A percentile compares a stretch with the other conserved stretches of the same genome.
Conservation (phyloP, 208 protist genomes). For the Tetramitus jugosus region DNA sequence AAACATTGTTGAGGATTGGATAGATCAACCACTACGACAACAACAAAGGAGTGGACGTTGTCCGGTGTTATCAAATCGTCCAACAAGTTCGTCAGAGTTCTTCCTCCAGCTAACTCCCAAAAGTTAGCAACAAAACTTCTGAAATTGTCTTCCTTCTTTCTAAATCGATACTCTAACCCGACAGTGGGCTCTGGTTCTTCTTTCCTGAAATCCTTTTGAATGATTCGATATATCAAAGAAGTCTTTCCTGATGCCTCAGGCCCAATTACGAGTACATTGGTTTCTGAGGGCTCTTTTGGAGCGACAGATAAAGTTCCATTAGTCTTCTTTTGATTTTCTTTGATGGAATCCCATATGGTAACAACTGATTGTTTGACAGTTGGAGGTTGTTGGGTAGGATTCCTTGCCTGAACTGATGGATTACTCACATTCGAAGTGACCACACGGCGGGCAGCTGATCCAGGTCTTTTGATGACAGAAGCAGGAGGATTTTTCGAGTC, state of each 20-base stretch:
- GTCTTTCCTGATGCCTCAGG: constrained; percentile 68
- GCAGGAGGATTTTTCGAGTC: too few species aligned
- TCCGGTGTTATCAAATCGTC: constrained; percentile 72
- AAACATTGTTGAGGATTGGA: constrained; percentile 39
- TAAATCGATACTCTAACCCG: constrained; percentile 71
- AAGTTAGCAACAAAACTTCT: constrained; percentile 68
- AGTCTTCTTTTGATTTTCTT: too few species aligned
- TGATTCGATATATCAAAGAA: constrained; percentile 60
- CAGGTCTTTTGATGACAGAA: too few species aligned
- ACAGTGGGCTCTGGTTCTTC: constrained; percentile 61
- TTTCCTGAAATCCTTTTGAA: constrained; percentile 27
- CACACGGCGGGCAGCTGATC: too few species aligned
- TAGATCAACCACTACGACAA: constrained; percentile 66
- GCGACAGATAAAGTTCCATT: too few species aligned
- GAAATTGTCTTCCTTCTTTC: constrained; percentile 60
- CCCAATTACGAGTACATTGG: too few species aligned
- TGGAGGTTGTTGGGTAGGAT: too few species aligned
- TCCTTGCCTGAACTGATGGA: too few species aligned
- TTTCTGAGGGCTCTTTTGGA: too few species aligned
- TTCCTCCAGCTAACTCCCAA: constrained; percentile 73
- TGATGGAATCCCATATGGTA: too few species aligned
- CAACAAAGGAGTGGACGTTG: constrained; percentile 60
- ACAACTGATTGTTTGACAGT: too few species aligned
- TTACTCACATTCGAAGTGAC: too few species aligned
- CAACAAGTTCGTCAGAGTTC: constrained; percentile 59